A percentile compares a stretch with the other conserved stretches of the same genome.
Evolutionary conservation across 1,284 basidiomycete species (phyloP).

Genomic region (Phellopilus nigrolimitatus): DNA sequence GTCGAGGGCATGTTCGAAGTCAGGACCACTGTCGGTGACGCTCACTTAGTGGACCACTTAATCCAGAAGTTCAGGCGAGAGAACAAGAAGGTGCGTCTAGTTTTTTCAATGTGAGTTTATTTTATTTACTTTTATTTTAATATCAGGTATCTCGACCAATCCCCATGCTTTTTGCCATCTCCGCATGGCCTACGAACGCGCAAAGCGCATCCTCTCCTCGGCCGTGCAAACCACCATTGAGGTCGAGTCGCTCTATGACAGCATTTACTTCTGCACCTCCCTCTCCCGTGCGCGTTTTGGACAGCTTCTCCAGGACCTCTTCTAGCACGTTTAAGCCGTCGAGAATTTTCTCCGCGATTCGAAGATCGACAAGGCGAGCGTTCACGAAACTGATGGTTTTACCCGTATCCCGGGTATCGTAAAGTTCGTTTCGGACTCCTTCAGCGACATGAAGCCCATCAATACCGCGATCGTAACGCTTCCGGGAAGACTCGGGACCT

Average conservation of each 20-base stretch:
- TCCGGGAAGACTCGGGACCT: constrained; percentile 98
- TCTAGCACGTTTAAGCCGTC: constrained; percentile 96
- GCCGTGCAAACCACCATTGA: constrained; percentile 96
- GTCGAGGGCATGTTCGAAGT: too few species aligned
- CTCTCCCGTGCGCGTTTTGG: constrained; percentile 99
- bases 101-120: constrained; percentile 21
- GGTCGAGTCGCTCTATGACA: constrained; percentile 97
- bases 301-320: constrained; percentile 95
- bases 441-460: constrained; percentile 96
- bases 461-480: constrained; percentile 97
- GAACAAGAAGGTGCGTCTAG: too few species aligned
- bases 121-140: constrained; percentile 25
- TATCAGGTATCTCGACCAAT: constrained; percentile 89
- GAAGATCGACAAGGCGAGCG: constrained; percentile 94
- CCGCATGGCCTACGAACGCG: constrained; percentile 97
- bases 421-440: constrained; percentile 98
- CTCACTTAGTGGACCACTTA: too few species aligned
- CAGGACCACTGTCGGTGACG: too few species aligned
- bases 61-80: too few species aligned
- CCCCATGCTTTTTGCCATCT: constrained; percentile 96
- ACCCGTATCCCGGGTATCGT: constrained; percentile 98
- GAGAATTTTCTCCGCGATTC: constrained; percentile 98
- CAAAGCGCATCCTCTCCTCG: constrained; percentile 97
- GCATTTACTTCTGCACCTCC: constrained; percentile 97
- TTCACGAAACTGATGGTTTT: constrained; percentile 97